Evolutionary conservation across 2,329 filamentous ascomycete species (phyloP).

Genomic region (Podosphaera fusca): DNA sequence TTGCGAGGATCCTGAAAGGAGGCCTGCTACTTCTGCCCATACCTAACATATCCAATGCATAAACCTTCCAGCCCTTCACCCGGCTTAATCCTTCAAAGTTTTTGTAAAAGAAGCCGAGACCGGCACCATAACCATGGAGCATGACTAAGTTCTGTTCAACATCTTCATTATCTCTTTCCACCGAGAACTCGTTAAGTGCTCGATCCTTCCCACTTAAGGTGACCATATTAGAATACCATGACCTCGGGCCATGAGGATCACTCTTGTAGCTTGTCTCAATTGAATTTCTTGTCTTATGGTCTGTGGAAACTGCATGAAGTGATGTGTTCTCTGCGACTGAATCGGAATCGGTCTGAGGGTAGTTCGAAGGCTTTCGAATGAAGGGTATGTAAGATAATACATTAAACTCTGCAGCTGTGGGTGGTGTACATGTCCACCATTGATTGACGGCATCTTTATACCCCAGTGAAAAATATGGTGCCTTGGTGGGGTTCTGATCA

Average conservation of each 20-base stretch:
- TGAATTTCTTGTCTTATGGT: slow-evolving; percentile 17
- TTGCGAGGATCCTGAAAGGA: slow-evolving; percentile 62
- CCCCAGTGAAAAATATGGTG: slow-evolving; percentile 54
- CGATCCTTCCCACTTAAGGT: slow-evolving; percentile 65
- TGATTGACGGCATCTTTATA: slow-evolving; percentile 83
- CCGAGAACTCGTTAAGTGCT: slow-evolving; percentile 75
- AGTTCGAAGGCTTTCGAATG: slow-evolving; percentile 41
- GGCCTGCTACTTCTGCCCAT: slow-evolving; percentile 82
- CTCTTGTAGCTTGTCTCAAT: slow-evolving; percentile 25
- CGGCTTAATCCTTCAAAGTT: slow-evolving; percentile 81
- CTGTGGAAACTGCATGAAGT: slow-evolving; percentile 16
- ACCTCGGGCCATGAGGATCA: slow-evolving; percentile 65
- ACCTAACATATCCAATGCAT: slow-evolving; percentile 81
- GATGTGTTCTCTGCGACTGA: slow-evolving; percentile 21
- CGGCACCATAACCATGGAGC: slow-evolving; percentile 89
- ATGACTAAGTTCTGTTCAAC: slow-evolving; percentile 78
- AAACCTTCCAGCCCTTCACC: slow-evolving; percentile 62
- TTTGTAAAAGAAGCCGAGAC: slow-evolving; percentile 93
- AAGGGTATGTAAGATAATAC: slow-evolving; percentile 74
- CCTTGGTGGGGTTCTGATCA: slow-evolving; percentile 8
- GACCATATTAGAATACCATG: slow-evolving; percentile 74
- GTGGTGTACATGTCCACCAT: slow-evolving; percentile 81
- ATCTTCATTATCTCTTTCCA: slow-evolving; percentile 60
- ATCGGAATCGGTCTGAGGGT: slow-evolving; percentile 29
- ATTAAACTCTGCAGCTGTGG: slow-evolving; percentile 63